A percentile compares a stretch with the other conserved stretches of the same genome.
phyloP scores from a whole-genome alignment of 2,329 filamentous ascomycete genomes.

The Geosmithia putterillii region DNA sequence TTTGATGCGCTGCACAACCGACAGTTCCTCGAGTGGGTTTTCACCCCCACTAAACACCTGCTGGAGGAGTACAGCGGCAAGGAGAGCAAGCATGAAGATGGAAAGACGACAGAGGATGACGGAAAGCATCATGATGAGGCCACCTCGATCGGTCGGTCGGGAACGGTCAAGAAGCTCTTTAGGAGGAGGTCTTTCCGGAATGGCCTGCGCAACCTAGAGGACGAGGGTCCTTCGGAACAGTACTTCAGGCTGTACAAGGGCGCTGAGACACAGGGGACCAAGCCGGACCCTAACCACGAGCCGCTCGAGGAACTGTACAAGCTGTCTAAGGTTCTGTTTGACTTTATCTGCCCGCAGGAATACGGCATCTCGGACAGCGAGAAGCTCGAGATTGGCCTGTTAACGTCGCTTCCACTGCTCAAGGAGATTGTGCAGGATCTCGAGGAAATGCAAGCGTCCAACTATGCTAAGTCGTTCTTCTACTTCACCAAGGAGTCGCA shows the following conservation, averaged over 20 bases:
- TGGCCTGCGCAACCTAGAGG: conserved; percentile 32
- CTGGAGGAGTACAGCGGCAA: conserved; percentile 36
- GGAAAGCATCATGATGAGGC: background rate
- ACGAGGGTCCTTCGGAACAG: conserved; percentile 49
- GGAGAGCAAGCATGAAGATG: conserved; percentile 27
- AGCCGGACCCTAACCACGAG: conserved; percentile 73
- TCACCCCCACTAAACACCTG: conserved; percentile 73
- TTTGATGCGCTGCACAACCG: conserved; percentile 96
- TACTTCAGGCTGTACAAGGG: conserved; percentile 91
- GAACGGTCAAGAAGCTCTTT: conserved; percentile 35
- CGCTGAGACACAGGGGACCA: conserved; percentile 52
- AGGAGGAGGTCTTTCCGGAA: conserved; percentile 49
- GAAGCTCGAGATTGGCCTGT: conserved; percentile 93
- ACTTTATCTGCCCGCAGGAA: conserved; percentile 97
- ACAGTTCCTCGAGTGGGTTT: conserved; percentile 94
- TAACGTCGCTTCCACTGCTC: conserved; percentile 85
- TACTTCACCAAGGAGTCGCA: conserved; percentile 99
- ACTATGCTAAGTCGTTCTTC: conserved; percentile 90
- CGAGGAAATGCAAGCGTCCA: conserved; percentile 91
- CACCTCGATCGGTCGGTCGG: conserved; percentile 13
- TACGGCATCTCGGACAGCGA: conserved; percentile 93
- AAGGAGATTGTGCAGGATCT: conserved; percentile 96
- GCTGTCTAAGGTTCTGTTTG: conserved; percentile 87
- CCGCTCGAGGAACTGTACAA: conserved; percentile 89
- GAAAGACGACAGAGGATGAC: background rate